Evolutionary conservation across 176 grass and related monocot genomes (phyloP).

Genomic region (Themeda triandra): DNA sequence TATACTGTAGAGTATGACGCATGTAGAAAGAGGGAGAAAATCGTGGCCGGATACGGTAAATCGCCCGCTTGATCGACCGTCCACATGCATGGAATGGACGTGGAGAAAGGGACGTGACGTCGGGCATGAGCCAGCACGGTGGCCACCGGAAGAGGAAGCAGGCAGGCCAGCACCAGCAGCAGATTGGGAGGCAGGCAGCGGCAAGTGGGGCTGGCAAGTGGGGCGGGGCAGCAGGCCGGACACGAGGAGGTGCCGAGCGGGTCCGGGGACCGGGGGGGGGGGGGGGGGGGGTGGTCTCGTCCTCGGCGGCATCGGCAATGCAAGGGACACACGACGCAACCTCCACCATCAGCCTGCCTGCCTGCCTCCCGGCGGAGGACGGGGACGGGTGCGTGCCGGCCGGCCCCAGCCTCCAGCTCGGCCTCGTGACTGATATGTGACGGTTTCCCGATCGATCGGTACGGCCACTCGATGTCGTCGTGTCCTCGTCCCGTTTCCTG

Average conservation of each 20-base stretch:
- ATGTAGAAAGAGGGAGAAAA: neutral
- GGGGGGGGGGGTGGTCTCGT: neutral
- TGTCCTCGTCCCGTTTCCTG: too few relatives aligned
- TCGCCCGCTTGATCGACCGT: neutral
- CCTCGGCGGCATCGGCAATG: neutral
- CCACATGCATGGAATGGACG: neutral
- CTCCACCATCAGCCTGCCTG: constrained; percentile 17
- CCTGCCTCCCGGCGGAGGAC: neutral
- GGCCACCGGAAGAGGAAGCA: neutral
- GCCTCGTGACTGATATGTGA: neutral
- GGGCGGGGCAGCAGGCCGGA: neutral
- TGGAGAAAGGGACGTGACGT: neutral
- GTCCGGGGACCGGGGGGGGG: neutral
- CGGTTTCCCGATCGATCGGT: neutral
- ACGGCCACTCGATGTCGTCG: neutral
- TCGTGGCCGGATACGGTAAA: neutral
- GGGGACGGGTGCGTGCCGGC: neutral
- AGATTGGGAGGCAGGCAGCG: neutral
- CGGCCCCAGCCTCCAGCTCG: neutral
- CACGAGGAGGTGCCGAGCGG: neutral
- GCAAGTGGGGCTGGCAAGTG: neutral
- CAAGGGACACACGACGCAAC: constrained; percentile 38
- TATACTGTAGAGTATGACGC: too few relatives aligned
- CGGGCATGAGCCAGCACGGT: neutral
- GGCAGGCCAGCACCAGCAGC: neutral